These are phyloP conservation scores for Handroanthus guayacan DNA, from an alignment of 257 asterid species.

Conservation along the genomic window DNA sequence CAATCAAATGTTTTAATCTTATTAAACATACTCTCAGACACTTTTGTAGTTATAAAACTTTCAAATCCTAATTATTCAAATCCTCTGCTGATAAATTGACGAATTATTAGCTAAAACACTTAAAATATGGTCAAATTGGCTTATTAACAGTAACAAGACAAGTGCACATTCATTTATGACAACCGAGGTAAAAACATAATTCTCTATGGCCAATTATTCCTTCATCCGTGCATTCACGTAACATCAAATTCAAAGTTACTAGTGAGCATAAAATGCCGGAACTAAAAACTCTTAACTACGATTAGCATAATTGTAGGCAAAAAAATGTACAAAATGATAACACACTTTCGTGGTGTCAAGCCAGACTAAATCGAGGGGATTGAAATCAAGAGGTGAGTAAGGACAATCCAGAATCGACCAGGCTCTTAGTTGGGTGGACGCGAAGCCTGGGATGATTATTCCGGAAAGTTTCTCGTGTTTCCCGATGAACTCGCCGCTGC, in stretches of 20 bases:
- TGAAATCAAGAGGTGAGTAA: conserved; percentile 94
- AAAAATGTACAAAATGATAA: conserved; percentile 1
- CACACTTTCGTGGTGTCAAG: conserved; percentile 90
- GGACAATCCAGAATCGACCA: conserved; percentile 99
- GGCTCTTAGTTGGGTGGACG: conserved; percentile 94
- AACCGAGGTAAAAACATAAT: background rate
- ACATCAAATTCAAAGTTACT: background rate
- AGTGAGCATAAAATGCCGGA: conserved; percentile 10
- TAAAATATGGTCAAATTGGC: background rate
- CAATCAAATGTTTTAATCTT: conserved; percentile 21
- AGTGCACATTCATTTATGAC: conserved; percentile 9
- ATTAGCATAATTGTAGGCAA: background rate
- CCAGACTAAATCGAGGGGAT: conserved; percentile 99
- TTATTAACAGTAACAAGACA: conserved; percentile 10
- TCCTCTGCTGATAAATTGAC: conserved; percentile 3
- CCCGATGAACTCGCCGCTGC: conserved; percentile 53
- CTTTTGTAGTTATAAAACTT: background rate
- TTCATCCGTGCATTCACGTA: conserved; percentile 6
- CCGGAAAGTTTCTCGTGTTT: conserved; percentile 76
- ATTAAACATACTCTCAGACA: background rate
- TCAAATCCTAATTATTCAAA: conserved; percentile 9
- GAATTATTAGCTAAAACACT: conserved; percentile 11
- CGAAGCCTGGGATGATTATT: conserved; percentile 95
- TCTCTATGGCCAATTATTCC: conserved; percentile 10
- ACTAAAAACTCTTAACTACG: conserved; percentile 21